phyloP scores from a whole-genome alignment of 2,329 filamentous ascomycete genomes.

The Chaetomium olivaceum region DNA sequence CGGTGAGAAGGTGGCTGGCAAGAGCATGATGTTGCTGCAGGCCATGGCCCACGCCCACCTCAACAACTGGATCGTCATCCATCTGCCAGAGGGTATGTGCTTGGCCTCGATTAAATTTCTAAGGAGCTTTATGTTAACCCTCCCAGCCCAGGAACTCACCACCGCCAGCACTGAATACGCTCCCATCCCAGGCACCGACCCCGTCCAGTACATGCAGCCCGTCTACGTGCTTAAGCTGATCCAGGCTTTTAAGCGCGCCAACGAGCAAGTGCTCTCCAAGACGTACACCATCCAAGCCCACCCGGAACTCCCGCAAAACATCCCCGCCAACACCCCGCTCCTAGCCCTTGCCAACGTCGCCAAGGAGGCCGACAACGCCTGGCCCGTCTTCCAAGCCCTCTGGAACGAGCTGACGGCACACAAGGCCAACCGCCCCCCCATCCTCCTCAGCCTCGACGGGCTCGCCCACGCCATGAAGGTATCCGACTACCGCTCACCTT shows the following conservation, averaged over 20 bases:
- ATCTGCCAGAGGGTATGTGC: constrained; percentile 78
- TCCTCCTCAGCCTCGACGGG: constrained; percentile 78
- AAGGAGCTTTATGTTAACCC: constrained; percentile 16
- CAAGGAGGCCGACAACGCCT: constrained; percentile 74
- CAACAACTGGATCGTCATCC: constrained; percentile 85
- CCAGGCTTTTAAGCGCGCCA: constrained; percentile 70
- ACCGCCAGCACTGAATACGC: constrained; percentile 80
- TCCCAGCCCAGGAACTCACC: constrained; percentile 73
- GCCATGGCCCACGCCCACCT: constrained; percentile 78
- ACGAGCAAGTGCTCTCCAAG: constrained; percentile 62
- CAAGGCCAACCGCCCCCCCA: constrained; percentile 48
- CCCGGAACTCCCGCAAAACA: constrained; percentile 45
- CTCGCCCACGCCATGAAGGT: constrained; percentile 78
- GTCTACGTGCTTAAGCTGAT: constrained; percentile 75
- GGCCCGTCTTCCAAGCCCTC: constrained; percentile 76
- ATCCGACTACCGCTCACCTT: constrained; percentile 71
- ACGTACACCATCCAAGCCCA: constrained; percentile 49
- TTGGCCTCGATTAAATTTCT: too few relatives aligned
- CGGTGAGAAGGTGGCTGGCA: constrained; percentile 75
- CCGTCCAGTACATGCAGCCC: constrained; percentile 72
- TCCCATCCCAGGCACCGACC: constrained; percentile 60
- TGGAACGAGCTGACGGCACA: constrained; percentile 70
- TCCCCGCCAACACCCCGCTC: constrained; percentile 64
- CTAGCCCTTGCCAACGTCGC: constrained; percentile 69
- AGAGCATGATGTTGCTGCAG: constrained; percentile 84